Base-by-base conservation (phyloP, 768 basidiomycete species). In the Lentinula edodes region DNA sequence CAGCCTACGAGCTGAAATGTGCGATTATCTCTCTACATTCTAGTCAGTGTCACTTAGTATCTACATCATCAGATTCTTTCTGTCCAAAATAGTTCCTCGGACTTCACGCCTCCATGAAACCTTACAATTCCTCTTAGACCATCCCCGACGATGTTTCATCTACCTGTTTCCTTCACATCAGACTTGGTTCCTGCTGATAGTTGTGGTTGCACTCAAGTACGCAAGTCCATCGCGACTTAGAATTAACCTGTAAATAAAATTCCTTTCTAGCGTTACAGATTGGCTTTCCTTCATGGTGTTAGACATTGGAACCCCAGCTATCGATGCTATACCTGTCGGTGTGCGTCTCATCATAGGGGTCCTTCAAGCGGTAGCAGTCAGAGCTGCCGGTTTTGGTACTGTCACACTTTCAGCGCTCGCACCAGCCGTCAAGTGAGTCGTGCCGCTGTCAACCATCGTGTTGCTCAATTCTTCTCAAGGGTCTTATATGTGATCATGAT, bases 401-500 rank as follows among this genome's bases (percentile, higher is more conserved):
- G 86, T 99, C 2, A 73, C 83, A 1, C 66, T 97, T 28, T 77
- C 85, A 15, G 74, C 80, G n/a, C 72, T 96, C 6, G 93, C 94
- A 1, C 95, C 96, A 6, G 95, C 90, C 38, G 88, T 97, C 61
- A 89, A 96, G 91, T 90, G 69, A 60, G 88, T 78, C 15, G 55
- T 57, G 46, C 5, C 34, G 35, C n/a, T 7, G 13, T 52, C 64
- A 20, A 65, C 57, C 46, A 62, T 63, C 46, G 23, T 20, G 18
- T 58, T 23, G 16, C 6, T 1, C 28, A 48, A 28, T n/a, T 18
- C 12, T 41, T 13, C 10, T 56, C 63, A 66, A 93, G 90, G 70
- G 90, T 95, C 0, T 72, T 95, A 45, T 95, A 90, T 69, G 86
- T 92, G 2, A 80, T 95, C 67, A 96, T 95, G 95, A 98, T 96